Conservation (phyloP, 2,329 filamentous ascomycete species). For the Xylariaceae sp. region DNA sequence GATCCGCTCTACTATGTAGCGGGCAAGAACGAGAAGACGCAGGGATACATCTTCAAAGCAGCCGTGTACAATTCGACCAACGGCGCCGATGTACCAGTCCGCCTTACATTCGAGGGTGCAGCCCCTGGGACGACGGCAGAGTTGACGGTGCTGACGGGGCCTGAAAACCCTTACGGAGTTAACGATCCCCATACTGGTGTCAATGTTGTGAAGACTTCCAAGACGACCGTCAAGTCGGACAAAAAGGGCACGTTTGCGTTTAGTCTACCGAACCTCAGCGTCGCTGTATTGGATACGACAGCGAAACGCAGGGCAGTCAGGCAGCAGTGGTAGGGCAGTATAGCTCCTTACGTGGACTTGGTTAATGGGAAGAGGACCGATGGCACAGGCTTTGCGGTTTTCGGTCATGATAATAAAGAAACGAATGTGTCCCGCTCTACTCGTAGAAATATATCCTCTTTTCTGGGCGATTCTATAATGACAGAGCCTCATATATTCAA, state of each 20-base stretch:
- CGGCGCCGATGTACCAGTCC: constrained; percentile 52
- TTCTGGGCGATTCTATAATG: too few species aligned
- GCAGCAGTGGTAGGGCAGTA: constrained; percentile 1
- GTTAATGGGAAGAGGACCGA: too few species aligned
- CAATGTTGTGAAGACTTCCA: constrained; percentile 57
- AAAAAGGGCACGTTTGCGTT: constrained; percentile 58
- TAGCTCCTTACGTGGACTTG: too few species aligned
- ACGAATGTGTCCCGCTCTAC: too few species aligned
- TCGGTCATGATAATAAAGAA: too few species aligned
- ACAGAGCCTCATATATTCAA: too few species aligned
- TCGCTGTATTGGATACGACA: constrained; percentile 60
- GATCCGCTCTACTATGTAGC: constrained; percentile 59
- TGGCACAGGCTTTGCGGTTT: too few species aligned
- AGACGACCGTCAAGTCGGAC: constrained; percentile 49
- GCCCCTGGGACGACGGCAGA: constrained; percentile 47
- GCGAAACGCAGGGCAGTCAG: constrained; percentile 6
- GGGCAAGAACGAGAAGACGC: constrained; percentile 51
- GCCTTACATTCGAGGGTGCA: constrained; percentile 53
- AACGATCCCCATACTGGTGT: constrained; percentile 53
- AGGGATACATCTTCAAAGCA: constrained; percentile 56
- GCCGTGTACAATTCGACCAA: constrained; percentile 61
- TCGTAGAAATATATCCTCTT: too few species aligned
- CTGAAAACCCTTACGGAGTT: constrained; percentile 49
- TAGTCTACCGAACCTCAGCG: constrained; percentile 59
- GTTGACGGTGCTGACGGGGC: constrained; percentile 55